Base-by-base conservation (phyloP, 345 rosid genomes). In the Microcos paniculata region DNA sequence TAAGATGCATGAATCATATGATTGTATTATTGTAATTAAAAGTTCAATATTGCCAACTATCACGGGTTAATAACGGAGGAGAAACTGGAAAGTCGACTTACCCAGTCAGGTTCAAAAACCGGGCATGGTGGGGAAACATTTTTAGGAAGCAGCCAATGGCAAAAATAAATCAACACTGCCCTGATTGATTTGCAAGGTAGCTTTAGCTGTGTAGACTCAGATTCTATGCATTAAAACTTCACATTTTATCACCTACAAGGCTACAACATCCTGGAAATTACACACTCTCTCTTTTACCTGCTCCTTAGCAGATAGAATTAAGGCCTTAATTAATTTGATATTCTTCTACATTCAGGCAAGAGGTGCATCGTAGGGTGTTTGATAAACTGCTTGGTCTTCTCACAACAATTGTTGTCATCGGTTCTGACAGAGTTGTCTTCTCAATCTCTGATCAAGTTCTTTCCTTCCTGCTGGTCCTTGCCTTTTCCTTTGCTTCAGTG, bases 381-480 rank as follows among this genome's bases (percentile, higher is more conserved):
- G 62, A 58, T 59, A n/a, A 70, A 77, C 70, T 70, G 48, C 30
- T 70, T 9, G 43, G 62, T 66, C 30, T 56, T 28, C 10, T 64
- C 46, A 46, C 31, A 74, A 31, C 11, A 58, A 38, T 48, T 70
- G 70, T 85, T 86, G 11, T 84, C 92, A 70, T 75, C 90, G 83
- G 78, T 74, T 78, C 84, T 90, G 31, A 87, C 72, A 23, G 98
- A 87, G 87, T 94, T 91, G 86, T 79, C 98, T 81, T 84, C 97
- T 84, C 70, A 91, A 78, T 87, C 99, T 87, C 87, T 90, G 92
- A 80, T 92, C 98, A 24, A 96, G 94, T 84, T 96, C 99, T 49
- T 97, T 98, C 98, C 91, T 86, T 53, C 94, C 99, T 16, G 98
- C 98, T 1, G 98, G 90, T 82, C 94, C 98, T 81, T 94, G 99